Evolutionary conservation across 2,329 filamentous ascomycete species (phyloP).

Genomic region (Triangularia setosa): DNA sequence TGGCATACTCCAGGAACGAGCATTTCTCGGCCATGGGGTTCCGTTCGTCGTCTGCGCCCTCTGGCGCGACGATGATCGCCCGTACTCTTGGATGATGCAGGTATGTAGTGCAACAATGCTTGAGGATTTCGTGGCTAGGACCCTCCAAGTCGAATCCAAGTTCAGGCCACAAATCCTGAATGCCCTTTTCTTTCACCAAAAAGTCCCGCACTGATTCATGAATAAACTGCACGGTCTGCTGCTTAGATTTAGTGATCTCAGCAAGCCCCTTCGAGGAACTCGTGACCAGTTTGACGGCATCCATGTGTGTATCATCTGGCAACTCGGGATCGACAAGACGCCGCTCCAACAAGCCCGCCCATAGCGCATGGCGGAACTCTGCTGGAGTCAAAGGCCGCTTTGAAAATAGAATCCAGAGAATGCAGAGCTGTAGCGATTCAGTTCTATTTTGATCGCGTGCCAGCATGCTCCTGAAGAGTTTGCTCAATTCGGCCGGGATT

Average conservation of each 20-base stretch:
- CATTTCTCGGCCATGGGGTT: slow-evolving; percentile 6
- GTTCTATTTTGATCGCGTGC: slow-evolving; percentile 40
- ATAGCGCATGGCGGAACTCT: slow-evolving; percentile 3
- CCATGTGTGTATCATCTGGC: slow-evolving; percentile 5
- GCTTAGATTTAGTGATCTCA: slow-evolving; percentile 14
- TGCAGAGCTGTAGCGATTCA: slow-evolving; percentile 39
- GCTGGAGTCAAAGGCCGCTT: slow-evolving; percentile 28
- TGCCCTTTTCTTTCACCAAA: slow-evolving; percentile 13
- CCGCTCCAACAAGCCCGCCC: slow-evolving; percentile 2
- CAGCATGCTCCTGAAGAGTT: slow-evolving; percentile 49
- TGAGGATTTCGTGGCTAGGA: slow-evolving; percentile 11
- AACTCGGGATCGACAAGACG: slow-evolving; percentile 2
- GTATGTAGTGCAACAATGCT: slow-evolving; percentile 11
- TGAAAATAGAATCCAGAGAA: slow-evolving; percentile 52
- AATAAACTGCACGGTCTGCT: slow-evolving; percentile 15
- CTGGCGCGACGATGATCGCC: background rate
- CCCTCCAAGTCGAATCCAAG: slow-evolving; percentile 12
- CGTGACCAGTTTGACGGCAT: slow-evolving; percentile 15
- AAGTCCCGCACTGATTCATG: slow-evolving; percentile 17
- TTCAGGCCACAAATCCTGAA: slow-evolving; percentile 13
- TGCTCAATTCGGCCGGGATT: slow-evolving; percentile 37
- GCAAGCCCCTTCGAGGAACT: slow-evolving; percentile 15
- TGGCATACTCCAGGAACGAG: slow-evolving; percentile 12
- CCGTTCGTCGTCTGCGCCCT: background rate
- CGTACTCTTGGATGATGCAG: slow-evolving; percentile 11